Base-by-base conservation (phyloP, 78 protist genomes). In the Chrysochromulina parva region DNA sequence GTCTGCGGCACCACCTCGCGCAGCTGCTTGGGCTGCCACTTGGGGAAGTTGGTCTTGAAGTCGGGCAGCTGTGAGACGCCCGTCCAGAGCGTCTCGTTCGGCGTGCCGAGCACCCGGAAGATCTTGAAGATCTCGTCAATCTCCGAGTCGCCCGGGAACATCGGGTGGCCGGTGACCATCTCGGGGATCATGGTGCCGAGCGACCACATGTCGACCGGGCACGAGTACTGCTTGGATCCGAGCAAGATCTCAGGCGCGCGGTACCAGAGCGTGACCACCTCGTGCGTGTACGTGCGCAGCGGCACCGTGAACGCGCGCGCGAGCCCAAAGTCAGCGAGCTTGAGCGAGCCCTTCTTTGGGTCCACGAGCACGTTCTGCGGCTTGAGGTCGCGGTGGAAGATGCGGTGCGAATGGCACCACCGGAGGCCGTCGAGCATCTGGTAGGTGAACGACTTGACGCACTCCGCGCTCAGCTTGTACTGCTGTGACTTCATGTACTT, bases 121-220 rank as follows among this genome's bases (percentile, higher is more conserved):
- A 95, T 95, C 55, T 82, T 92, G 85, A 88, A 93, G 57, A 95
- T 62, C 90, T 93, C 89, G 55, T 95, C 95, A 60, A 92, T 90
- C 88, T 98, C 99, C 17, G 97, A 94, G 74, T 94, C 94, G 17
- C 99, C 99, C 19, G 97, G 97, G 90, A 99, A 91, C 38, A 99
- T 86, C 7, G 99, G 97, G 17, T 89, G 88, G 4, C 97, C 93
- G 47, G 90, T 93, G 26, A 96, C 87, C 98, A 99, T 90, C 95
- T 99, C 99, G 3, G 99, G 99, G 50, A 99, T 94, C 82, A 98
- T 98, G 94, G 98, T 96, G 50, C 99, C 99, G 5, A 96, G 94
- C 10, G 48, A 97, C 74, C 88, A 92, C 57, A 55, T 38, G 90
- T 92, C 96, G 14, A 97, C 95, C 6, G 98, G 97, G 38, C 94